phyloP scores from a whole-genome alignment of 352 stramenopile genomes.

The Globisporangium spiculum region DNA sequence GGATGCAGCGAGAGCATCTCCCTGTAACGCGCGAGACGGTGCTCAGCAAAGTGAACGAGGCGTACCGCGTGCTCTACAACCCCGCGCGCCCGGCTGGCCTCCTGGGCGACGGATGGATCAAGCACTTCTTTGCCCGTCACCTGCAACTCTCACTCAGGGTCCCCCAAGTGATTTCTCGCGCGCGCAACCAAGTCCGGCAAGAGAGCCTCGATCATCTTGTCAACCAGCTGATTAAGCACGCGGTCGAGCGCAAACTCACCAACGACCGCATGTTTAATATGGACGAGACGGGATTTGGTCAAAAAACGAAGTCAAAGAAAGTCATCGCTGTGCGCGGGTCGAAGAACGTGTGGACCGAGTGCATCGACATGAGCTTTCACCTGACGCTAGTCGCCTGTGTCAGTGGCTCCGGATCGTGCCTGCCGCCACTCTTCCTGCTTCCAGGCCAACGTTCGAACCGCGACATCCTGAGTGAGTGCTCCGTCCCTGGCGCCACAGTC shows the following conservation, averaged over 20 bases:
- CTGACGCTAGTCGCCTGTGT: slow-evolving; percentile 7
- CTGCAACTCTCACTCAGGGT: slow-evolving; percentile 1
- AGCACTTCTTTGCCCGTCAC: slow-evolving; percentile 7
- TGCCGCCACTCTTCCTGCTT: background rate
- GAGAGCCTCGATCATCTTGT: background rate
- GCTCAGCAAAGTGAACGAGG: slow-evolving; percentile 14
- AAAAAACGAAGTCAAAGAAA: background rate
- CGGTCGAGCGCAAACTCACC: slow-evolving; percentile 12
- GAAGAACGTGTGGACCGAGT: slow-evolving; percentile 11
- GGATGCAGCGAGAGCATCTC: slow-evolving; percentile 13
- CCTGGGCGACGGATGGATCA: slow-evolving; percentile 2
- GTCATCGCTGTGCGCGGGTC: slow-evolving; percentile 14
- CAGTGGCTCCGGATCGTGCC: background rate
- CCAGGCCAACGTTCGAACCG: slow-evolving; percentile 5
- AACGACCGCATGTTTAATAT: slow-evolving; percentile 16
- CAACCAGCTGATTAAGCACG: background rate
- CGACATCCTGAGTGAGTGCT: slow-evolving; percentile 6
- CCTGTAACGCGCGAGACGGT: slow-evolving; percentile 9
- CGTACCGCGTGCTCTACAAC: slow-evolving; percentile 3
- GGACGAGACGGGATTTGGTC: slow-evolving; percentile 12
- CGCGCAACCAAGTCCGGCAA: slow-evolving; percentile 1
- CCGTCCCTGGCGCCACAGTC: background rate
- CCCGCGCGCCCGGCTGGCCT: background rate
- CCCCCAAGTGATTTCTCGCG: slow-evolving; percentile 6
- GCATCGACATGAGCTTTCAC: slow-evolving; percentile 7